Evolutionary conservation across 208 protist genomes (phyloP), one percentile per base, ranked within the genome.

Genomic region (Jaenimonas drosophilae): DNA sequence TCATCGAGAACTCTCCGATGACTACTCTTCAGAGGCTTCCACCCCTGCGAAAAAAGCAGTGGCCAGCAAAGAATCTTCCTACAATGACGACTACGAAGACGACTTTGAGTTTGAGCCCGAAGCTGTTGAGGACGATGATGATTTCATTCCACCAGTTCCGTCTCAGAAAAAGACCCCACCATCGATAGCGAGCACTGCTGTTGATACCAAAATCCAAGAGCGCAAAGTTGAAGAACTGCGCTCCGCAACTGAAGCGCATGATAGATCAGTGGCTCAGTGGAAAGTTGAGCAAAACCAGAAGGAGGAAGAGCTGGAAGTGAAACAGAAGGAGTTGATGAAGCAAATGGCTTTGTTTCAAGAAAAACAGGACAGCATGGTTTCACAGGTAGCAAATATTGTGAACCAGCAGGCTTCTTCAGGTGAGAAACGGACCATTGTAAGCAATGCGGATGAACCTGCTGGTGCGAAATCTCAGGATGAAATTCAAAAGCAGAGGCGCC

Each of bases 401-500:
- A n/a, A 69, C 49, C 48, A 70, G 60, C 33, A 54, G 16, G 46
- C 31, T n/a, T n/a, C n/a, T n/a, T n/a, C n/a, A n/a, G n/a, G n/a
- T n/a, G n/a, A n/a, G n/a, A n/a, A n/a, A n/a, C n/a, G n/a, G n/a
- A n/a, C n/a, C n/a, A n/a, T n/a, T n/a, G n/a, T n/a, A n/a, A n/a
- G n/a, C n/a, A n/a, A n/a, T n/a, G n/a, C n/a, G n/a, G n/a, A n/a
- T n/a, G n/a, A n/a, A n/a, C n/a, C n/a, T n/a, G n/a, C n/a, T n/a
- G n/a, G n/a, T n/a, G n/a, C n/a, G n/a, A n/a, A n/a, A n/a, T n/a
- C n/a, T n/a, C n/a, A n/a, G n/a, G n/a, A n/a, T n/a, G n/a, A n/a
- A n/a, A n/a, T n/a, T n/a, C 75, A 82, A 36, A 75, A 76, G 24
- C 77, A 79, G 1, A 75, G 72, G 4, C 68, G 64, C 11, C 78